phyloP scores from a whole-genome alignment of 306 rosid species.

The Astragalus glycyphyllos region DNA sequence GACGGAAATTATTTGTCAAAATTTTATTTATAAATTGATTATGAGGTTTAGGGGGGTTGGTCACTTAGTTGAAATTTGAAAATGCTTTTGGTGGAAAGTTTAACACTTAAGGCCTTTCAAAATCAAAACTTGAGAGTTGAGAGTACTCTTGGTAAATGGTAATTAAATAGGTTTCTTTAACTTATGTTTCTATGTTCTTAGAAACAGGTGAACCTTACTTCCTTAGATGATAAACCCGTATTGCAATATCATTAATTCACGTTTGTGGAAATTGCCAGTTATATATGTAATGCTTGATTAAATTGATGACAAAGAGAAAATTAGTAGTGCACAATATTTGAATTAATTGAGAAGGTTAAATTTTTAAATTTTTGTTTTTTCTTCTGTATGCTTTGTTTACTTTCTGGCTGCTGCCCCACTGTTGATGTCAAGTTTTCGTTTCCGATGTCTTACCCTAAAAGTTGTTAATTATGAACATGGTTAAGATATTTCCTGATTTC shows the following conservation, averaged over 20 bases:
- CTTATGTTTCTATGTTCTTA: background rate
- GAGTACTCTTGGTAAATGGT: slow-evolving; percentile 7
- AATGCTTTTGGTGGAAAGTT: slow-evolving; percentile 10
- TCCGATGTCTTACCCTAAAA: background rate
- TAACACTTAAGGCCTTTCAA: background rate
- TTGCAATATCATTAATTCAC: slow-evolving; percentile 2
- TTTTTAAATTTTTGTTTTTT: background rate
- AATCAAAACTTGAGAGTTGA: slow-evolving; percentile 3
- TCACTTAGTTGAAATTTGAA: background rate
- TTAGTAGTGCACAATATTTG: background rate
- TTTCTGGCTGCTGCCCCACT: background rate
- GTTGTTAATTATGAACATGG: slow-evolving; percentile 6
- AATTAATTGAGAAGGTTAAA: background rate
- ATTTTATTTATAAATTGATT: background rate
- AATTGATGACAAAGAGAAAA: background rate
- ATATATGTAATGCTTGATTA: background rate
- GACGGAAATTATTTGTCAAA: background rate
- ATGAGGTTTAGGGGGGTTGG: background rate
- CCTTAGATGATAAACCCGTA: background rate
- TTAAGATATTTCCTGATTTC: slow-evolving; percentile 21
- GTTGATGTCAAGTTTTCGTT: background rate
- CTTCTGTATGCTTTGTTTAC: slow-evolving; percentile 12
- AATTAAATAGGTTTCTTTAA: background rate
- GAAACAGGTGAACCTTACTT: background rate
- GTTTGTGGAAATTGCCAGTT: background rate